phyloP scores from a whole-genome alignment of 495 filamentous ascomycete genomes.

The Xeromyces bisporus region DNA sequence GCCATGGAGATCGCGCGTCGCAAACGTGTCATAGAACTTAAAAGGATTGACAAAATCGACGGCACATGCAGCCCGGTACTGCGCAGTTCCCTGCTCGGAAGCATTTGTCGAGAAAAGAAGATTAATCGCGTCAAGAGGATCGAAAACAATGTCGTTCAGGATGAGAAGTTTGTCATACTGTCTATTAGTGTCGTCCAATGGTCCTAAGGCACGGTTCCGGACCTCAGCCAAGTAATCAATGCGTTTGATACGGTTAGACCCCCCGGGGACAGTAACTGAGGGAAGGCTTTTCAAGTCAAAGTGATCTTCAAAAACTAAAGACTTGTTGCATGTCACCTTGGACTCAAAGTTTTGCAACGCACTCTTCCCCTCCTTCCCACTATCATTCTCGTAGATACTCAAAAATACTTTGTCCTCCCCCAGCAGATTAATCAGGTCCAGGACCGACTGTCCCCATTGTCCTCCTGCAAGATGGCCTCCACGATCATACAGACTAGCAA shows the following conservation, averaged over 20 bases:
- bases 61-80: slow-evolving; percentile 66
- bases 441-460: slow-evolving; percentile 46
- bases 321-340: slow-evolving; percentile 31
- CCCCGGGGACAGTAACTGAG: slow-evolving; percentile 42
- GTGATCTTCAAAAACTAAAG: slow-evolving; percentile 37
- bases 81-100: slow-evolving; percentile 32
- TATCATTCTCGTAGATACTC: slow-evolving; percentile 55
- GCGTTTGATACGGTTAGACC: slow-evolving; percentile 45
- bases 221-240: slow-evolving; percentile 65
- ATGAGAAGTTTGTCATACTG: slow-evolving; percentile 54
- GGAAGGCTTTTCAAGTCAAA: slow-evolving; percentile 34
- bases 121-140: slow-evolving; percentile 50
- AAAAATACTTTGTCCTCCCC: slow-evolving; percentile 34
- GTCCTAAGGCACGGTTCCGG: slow-evolving; percentile 54
- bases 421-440: slow-evolving; percentile 44
- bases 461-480: slow-evolving; percentile 40
- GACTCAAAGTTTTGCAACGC: slow-evolving; percentile 27
- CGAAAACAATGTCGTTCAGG: slow-evolving; percentile 61
- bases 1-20: slow-evolving; percentile 57
- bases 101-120: slow-evolving; percentile 64
- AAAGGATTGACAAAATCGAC: slow-evolving; percentile 61
- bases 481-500: slow-evolving; percentile 54
- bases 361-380: slow-evolving; percentile 30
- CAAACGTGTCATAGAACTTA: slow-evolving; percentile 73
- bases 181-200: slow-evolving; percentile 32